Base-by-base conservation (phyloP, 192 early-diverging fungal genomes). In the Dimargaris cristalligena region DNA sequence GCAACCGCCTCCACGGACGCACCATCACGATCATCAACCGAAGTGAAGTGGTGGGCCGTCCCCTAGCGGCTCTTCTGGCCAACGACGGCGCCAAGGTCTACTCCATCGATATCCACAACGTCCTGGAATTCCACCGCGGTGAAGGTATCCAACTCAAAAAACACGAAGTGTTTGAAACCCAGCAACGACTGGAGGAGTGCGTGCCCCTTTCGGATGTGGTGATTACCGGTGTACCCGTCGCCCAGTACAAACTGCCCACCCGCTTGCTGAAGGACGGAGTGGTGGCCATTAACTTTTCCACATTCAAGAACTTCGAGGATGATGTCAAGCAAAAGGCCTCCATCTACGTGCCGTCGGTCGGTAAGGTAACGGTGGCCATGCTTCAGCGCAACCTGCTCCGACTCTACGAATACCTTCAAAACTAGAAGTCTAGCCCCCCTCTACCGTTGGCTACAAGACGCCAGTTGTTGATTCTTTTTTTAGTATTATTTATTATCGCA, bases 331-430 rank as follows among this genome's bases (percentile, higher is more conserved):
- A 88, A n/a, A 83, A 86, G 55, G 91, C 96, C 34, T 84, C 88
- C 26, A 92, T 99, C 67, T 99, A 85, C 69, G 92, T 99, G 52
- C 91, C 91, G 0, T 82, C 85, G 4, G 89, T 99, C 13, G 96
- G 96, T 46, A 97, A 99, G 69, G 96, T 97, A 56, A 99, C 96
- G 2, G 91, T 99, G 18, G 88, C 91, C 16, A 99, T 99, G 96
- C 76, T 99, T 34, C 83, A 96, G 75, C 80, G 96, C 62, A 99
- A 99, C 67, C 71, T 99, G 46, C 67, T 97, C 44, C 80, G 96
- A 30, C 75, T 96, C 29, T 82, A 85, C 68, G 83, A 85, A 65
- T 88, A 88, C 70, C 33, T 54, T 18, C 52, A 54, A 29, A 26
- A 54, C 28, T 22, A 2, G 45, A 46, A 46, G 2, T 46, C n/a